Evolutionary conservation across 768 basidiomycete species (phyloP).

Genomic region (Pisolithus albus): DNA sequence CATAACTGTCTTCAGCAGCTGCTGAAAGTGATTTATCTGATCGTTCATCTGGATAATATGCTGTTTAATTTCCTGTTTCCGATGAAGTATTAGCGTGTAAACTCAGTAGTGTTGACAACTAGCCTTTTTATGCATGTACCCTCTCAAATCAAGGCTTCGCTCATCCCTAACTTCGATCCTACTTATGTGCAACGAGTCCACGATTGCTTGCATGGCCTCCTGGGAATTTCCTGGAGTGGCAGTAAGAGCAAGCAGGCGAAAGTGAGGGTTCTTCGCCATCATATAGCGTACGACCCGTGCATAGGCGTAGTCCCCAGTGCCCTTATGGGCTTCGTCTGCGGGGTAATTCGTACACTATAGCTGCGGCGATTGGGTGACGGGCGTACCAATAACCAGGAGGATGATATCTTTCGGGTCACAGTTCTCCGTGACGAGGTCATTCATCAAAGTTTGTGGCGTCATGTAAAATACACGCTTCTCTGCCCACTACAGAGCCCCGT

Average conservation of each 20-base stretch:
- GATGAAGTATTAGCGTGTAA: background rate
- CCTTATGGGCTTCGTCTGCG: constrained; percentile 91
- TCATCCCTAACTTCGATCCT: constrained; percentile 93
- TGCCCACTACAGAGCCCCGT: constrained; percentile 48
- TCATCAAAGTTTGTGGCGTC: constrained; percentile 91
- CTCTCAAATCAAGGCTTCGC: constrained; percentile 75
- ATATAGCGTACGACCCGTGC: constrained; percentile 81
- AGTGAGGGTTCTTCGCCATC: constrained; percentile 92
- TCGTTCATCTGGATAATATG: constrained; percentile 72
- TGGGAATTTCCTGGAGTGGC: constrained; percentile 88
- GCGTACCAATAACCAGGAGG: constrained; percentile 78
- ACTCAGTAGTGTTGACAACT: constrained; percentile 4
- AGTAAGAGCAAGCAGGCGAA: constrained; percentile 87
- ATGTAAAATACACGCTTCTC: constrained; percentile 88
- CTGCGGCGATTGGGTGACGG: background rate
- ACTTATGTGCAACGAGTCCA: constrained; percentile 93
- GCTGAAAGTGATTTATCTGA: constrained; percentile 57
- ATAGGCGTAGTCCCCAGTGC: constrained; percentile 90
- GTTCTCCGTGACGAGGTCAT: constrained; percentile 67
- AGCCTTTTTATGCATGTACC: constrained; percentile 87
- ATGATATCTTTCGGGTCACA: constrained; percentile 79
- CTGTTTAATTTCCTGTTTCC: constrained; percentile 57
- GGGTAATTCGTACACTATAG: constrained; percentile 3
- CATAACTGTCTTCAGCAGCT: constrained; percentile 67
- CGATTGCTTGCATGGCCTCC: constrained; percentile 81